These are phyloP conservation scores for Emericellopsis terricola DNA, from an alignment of 495 filamentous ascomycete species.

Conservation along the genomic window DNA sequence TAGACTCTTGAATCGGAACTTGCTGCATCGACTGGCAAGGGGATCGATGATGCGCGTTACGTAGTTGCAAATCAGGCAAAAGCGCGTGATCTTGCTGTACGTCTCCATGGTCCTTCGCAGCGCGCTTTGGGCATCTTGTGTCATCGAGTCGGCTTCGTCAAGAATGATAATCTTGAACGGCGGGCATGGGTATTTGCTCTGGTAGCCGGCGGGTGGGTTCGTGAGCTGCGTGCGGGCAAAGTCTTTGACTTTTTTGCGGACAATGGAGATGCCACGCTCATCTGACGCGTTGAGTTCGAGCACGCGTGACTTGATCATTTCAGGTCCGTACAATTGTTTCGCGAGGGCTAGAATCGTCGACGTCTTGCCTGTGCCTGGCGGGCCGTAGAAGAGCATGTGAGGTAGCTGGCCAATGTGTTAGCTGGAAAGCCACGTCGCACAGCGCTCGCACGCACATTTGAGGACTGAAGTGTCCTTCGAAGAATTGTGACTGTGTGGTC, in stretches of 20 bases:
- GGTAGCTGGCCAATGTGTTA: conserved; percentile 44
- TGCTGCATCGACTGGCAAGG: conserved; percentile 77
- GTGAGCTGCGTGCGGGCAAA: conserved; percentile 91
- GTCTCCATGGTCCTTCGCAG: conserved; percentile 94
- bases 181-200: conserved; percentile 71
- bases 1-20: conserved; percentile 94
- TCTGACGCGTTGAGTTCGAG: conserved; percentile 98
- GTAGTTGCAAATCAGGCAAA: conserved; percentile 97
- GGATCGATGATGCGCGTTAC: conserved; percentile 97
- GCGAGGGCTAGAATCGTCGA: conserved; percentile 89
- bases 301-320: conserved; percentile 82
- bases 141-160: conserved; percentile 97
- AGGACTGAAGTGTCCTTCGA: conserved; percentile 79
- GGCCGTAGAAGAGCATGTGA: conserved; percentile 99
- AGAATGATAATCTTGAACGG: conserved; percentile 98
- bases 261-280: conserved; percentile 91
- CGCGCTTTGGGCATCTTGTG: conserved; percentile 90
- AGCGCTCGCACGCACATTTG: conserved; percentile 42
- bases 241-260: conserved; percentile 97
- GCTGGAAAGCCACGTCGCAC: not conserved
- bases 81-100: conserved; percentile 87
- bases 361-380: conserved; percentile 96
- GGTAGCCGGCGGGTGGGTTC: conserved; percentile 50
- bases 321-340: conserved; percentile 92
- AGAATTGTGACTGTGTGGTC: conserved; percentile 92